Evolutionary conservation across 257 asterid genomes (phyloP).

Genomic region (Fraxinus anomala): DNA sequence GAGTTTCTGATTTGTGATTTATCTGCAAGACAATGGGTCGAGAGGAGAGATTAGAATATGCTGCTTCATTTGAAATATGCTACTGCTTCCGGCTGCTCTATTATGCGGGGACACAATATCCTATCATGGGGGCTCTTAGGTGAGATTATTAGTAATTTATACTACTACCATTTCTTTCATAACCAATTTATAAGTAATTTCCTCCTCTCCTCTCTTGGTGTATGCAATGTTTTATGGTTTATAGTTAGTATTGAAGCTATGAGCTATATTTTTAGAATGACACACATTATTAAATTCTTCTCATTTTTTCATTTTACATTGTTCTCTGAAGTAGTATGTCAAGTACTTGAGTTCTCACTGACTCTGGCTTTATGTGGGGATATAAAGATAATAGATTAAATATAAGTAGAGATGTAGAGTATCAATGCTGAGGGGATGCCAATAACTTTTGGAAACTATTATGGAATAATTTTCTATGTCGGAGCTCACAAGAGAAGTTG

Average conservation of each 20-base stretch:
- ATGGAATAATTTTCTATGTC: slow-evolving; percentile 9
- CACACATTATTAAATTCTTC: background rate
- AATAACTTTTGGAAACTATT: background rate
- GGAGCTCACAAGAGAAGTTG: slow-evolving; percentile 17
- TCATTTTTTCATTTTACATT: background rate
- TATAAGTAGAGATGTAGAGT: background rate
- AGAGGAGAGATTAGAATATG: slow-evolving; percentile 83
- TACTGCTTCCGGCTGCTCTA: slow-evolving; percentile 86
- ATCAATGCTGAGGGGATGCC: background rate
- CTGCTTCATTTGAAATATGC: slow-evolving; percentile 87
- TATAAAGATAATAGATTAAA: background rate
- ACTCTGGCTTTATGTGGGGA: background rate
- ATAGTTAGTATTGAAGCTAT: background rate
- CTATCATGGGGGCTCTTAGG: slow-evolving; percentile 99
- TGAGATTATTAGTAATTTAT: slow-evolving; percentile 31
- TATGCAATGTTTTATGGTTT: background rate
- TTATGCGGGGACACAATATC: slow-evolving; percentile 90
- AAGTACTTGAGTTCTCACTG: background rate
- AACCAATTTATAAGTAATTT: background rate
- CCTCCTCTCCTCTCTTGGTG: background rate
- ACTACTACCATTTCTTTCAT: background rate
- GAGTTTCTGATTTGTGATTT: slow-evolving; percentile 22
- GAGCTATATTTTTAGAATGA: background rate
- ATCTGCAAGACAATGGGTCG: slow-evolving; percentile 89
- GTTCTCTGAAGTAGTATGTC: slow-evolving; percentile 6